Evolutionary conservation across 768 basidiomycete species (phyloP), one percentile per base, ranked within the genome.

Genomic region (Russula lepida): DNA sequence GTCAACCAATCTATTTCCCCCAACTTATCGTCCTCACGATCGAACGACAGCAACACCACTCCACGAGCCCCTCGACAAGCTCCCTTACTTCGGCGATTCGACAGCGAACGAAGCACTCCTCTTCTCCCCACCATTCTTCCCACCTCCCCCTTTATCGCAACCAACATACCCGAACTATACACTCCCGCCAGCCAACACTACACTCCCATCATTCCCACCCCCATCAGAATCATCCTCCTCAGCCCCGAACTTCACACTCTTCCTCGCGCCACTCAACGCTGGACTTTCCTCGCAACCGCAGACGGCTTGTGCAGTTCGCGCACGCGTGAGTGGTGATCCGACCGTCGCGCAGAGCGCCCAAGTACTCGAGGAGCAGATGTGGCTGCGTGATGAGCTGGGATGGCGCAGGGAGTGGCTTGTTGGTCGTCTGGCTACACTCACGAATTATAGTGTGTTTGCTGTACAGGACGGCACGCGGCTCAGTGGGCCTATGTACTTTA

Each of bases 391-490:
- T 66, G 56, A 68, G 0, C 69, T 74, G 0, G 90, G 88, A 0
- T 88, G 83, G 83, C 73, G 89, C 51, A 79, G 72, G 30, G 86
- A 92, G 67, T 93, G 84, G 79, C 68, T 88, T 2, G 60, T 90
- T 9, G 78, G 76, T 0, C 82, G 79, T 0, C 75, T 95, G 19
- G 72, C 74, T 1, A 77, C 85, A 6, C 74, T 75, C 11, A 89
- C 86, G 33, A 94, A 94, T 67, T 94, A 93, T 67, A 92, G 90
- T 0, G 83, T 79, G 0, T 92, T 84, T 67, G 79, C 84, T 15
- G 67, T 89, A 2, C 75, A 82, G 63, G 77, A 82, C 60, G 74
- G 72, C 8, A 76, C 79, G 49, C 79, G 80, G 66, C 78, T 90
- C 51, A 82, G 79, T 58, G 83, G 81, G 2, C 89, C 89, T 0